phyloP scores from a whole-genome alignment of 2,329 filamentous ascomycete genomes.

The Aspergillus floridensis region DNA sequence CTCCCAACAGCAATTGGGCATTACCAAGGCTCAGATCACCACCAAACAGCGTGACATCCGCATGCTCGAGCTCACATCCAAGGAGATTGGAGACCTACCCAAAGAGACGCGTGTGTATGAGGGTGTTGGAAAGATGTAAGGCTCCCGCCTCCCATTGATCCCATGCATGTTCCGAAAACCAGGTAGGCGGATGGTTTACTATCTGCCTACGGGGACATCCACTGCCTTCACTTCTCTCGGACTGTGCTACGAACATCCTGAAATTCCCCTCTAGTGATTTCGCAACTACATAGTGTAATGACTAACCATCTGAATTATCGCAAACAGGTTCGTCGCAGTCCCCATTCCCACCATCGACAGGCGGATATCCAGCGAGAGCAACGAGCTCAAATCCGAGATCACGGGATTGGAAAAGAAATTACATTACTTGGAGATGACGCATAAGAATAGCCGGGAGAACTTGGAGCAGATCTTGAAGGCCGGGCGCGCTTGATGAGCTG shows the following conservation, averaged over 20 bases:
- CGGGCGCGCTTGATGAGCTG: constrained; percentile 34
- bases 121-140: constrained; percentile 94
- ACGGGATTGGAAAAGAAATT: constrained; percentile 81
- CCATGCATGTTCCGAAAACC: too few relatives aligned
- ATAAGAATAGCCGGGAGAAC: constrained; percentile 88
- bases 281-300: too few relatives aligned
- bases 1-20: constrained; percentile 86
- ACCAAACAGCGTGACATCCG: constrained; percentile 86
- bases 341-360: constrained; percentile 70
- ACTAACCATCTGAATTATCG: too few relatives aligned
- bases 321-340: constrained; percentile 76
- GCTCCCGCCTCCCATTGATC: constrained; percentile 13
- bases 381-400: constrained; percentile 73
- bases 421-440: constrained; percentile 89
- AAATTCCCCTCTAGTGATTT: neutral
- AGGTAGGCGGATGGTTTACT: neutral
- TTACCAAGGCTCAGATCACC: constrained; percentile 80
- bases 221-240: neutral
- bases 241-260: neutral
- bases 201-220: neutral
- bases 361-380: constrained; percentile 71
- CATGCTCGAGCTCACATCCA: constrained; percentile 80
- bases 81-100: constrained; percentile 75
- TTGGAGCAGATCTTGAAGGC: constrained; percentile 81
- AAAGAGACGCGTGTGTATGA: constrained; percentile 81